Evolutionary conservation across 352 stramenopile genomes (phyloP).

Genomic region (Globisporangium sylvaticum): DNA sequence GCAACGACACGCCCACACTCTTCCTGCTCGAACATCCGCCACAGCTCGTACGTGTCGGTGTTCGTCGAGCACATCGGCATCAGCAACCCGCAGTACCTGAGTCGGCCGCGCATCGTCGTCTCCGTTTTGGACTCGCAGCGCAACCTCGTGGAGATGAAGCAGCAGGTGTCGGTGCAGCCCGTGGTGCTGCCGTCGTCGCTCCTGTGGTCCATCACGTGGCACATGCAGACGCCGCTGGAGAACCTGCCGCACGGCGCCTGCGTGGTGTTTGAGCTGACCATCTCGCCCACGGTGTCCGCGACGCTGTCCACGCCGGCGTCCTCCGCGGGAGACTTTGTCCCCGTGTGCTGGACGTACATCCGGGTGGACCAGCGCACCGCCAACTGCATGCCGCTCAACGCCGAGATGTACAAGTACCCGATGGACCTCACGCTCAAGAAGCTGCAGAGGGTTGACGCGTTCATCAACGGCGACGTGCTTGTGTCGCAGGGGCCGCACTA

Average conservation of each 20-base stretch:
- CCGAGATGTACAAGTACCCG: slow-evolving; percentile 84
- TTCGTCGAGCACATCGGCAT: slow-evolving; percentile 76
- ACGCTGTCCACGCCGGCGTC: slow-evolving; percentile 22
- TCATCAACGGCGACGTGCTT: slow-evolving; percentile 69
- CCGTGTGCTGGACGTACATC: slow-evolving; percentile 82
- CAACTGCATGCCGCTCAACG: slow-evolving; percentile 60
- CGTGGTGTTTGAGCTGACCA: slow-evolving; percentile 65
- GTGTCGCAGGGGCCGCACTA: slow-evolving; percentile 53
- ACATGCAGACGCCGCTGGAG: slow-evolving; percentile 92
- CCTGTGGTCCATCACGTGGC: slow-evolving; percentile 88
- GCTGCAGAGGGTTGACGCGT: slow-evolving; percentile 66
- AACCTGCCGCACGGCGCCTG: slow-evolving; percentile 78
- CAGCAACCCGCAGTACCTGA: slow-evolving; percentile 43
- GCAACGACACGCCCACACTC: slow-evolving; percentile 35
- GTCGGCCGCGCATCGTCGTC: slow-evolving; percentile 61
- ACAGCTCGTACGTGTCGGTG: slow-evolving; percentile 81
- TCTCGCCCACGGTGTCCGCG: slow-evolving; percentile 28
- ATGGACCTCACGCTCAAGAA: slow-evolving; percentile 75
- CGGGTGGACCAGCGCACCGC: slow-evolving; percentile 78
- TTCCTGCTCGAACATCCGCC: slow-evolving; percentile 67
- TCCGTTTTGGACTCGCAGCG: slow-evolving; percentile 63
- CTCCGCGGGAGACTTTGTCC: slow-evolving; percentile 40
- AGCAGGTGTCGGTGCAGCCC: slow-evolving; percentile 72
- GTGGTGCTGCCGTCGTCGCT: slow-evolving; percentile 50
- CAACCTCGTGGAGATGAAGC: slow-evolving; percentile 70